Percentiles rank a stretch among this genome's conserved stretches.
Evolutionary conservation across 2,329 filamentous ascomycete species (phyloP).

Genomic region (Exophiala oligosperma): DNA sequence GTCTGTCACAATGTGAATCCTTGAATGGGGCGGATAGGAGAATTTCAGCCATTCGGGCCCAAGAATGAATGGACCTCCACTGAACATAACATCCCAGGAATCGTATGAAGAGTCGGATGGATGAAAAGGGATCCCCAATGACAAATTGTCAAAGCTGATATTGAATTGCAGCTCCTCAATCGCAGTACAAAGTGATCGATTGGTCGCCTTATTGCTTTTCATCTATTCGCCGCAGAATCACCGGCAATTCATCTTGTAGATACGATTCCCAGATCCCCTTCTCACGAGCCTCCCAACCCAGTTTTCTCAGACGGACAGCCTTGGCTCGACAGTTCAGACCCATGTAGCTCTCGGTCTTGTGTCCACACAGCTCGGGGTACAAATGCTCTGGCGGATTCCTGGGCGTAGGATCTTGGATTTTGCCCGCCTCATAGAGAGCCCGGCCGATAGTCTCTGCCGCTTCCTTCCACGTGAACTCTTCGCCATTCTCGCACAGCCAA

Average conservation of each 20-base stretch:
- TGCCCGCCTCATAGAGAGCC: conserved; percentile 39
- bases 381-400: conserved; percentile 37
- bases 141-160: no score
- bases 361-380: conserved; percentile 44
- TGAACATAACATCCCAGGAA: no score
- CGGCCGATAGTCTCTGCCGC: conserved; percentile 41
- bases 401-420: conserved; percentile 39
- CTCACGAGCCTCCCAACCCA: conserved; percentile 49
- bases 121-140: no score
- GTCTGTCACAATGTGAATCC: no score
- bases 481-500: conserved; percentile 46
- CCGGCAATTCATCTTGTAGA: conserved; percentile 41
- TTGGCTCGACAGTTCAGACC: conserved; percentile 47
- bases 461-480: conserved; percentile 47
- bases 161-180: no score
- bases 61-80: no score
- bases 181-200: no score
- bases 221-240: conserved; percentile 8
- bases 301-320: conserved; percentile 43
- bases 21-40: no score
- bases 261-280: conserved; percentile 43
- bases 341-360: conserved; percentile 38
- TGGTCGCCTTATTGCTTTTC: not conserved
- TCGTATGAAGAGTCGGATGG: conserved; percentile 47
- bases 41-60: no score